These are phyloP conservation scores for Arthrobotrys sinensis DNA, from an alignment of 2,329 filamentous ascomycete species.

Conservation along the genomic window DNA sequence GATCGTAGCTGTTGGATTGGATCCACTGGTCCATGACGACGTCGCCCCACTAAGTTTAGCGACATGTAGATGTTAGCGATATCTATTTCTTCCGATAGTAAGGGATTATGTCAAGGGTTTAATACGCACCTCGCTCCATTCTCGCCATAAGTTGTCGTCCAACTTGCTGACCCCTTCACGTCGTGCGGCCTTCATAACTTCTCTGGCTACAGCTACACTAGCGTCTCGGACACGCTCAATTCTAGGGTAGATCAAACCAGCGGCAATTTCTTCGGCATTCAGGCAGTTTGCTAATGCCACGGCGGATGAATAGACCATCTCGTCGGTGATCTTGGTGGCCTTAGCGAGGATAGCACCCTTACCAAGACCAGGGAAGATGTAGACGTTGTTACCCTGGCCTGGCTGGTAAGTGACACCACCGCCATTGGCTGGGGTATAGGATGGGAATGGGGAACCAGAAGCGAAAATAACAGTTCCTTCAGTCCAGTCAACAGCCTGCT, in stretches of 20 bases:
- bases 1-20: constrained; percentile 54
- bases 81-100: not conserved
- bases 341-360: constrained; percentile 94
- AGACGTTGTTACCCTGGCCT: constrained; percentile 85
- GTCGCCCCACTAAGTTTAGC: constrained; percentile 58
- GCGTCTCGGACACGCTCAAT: constrained; percentile 94
- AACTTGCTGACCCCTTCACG: constrained; percentile 72
- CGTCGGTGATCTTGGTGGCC: constrained; percentile 86
- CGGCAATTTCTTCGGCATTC: constrained; percentile 83
- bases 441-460: constrained; percentile 93
- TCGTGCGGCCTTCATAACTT: constrained; percentile 88
- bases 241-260: constrained; percentile 89
- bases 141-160: constrained; percentile 52
- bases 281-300: constrained; percentile 84
- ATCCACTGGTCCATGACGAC: constrained; percentile 61
- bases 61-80: constrained; percentile 44
- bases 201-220: constrained; percentile 82
- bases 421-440: constrained; percentile 73
- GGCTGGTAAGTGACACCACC: constrained; percentile 79
- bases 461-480: constrained; percentile 94
- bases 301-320: constrained; percentile 97
- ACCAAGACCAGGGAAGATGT: constrained; percentile 96
- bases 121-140: constrained; percentile 60
- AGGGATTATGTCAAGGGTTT: not conserved
- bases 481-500: constrained; percentile 93